Evolutionary conservation across 2,329 filamentous ascomycete species (phyloP), one percentile per base, ranked within the genome.

Genomic region (Thelonectria discophora): DNA sequence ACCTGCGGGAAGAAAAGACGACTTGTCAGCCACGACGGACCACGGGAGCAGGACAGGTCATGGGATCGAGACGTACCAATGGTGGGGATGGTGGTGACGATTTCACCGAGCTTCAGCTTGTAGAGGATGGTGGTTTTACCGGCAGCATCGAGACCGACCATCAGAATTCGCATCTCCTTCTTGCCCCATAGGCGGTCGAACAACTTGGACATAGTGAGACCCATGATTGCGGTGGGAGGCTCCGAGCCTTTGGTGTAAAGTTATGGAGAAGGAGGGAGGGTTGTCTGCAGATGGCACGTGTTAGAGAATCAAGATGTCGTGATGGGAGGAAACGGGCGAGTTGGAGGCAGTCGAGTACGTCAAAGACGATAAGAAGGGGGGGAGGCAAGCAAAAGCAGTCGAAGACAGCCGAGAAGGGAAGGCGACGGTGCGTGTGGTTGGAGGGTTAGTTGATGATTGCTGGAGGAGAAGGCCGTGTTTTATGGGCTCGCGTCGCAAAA

Each of bases 141-240:
- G 81, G 95, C 95, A 76, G 95, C 95, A 82, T 99, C 95, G 76
- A 99, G 90, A 88, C 95, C 95, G 75, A 99, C 94, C 95, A 99
- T 99, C 82, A 99, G 83, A 85, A 99, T 97, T 87, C 95, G 90
- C 95, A 99, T 99, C 89, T 99, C 95, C 90, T 98, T 98, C 91
- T 97, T 97, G 78, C 94, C 93, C 90, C 93, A 97, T 81, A 98
- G 88, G 85, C 90, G 89, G 80, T 97, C 92, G 81, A 98, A 95
- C 78, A 98, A 81, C 88, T 95, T 97, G 76, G 94, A 98, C 84
- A 98, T 93, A 79, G 91, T 89, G 82, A 98, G 88, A 96, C 95
- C 95, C 95, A 99, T 99, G 82, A 82, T 94, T 84, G 86, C 86
- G 85, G 81, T 79, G 76, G 72, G 62, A 60, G 74, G 74, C 76